Evolutionary conservation across 225 moss, liverwort and hornwort genomes (phyloP).

Genomic region (Ulota crispa): DNA sequence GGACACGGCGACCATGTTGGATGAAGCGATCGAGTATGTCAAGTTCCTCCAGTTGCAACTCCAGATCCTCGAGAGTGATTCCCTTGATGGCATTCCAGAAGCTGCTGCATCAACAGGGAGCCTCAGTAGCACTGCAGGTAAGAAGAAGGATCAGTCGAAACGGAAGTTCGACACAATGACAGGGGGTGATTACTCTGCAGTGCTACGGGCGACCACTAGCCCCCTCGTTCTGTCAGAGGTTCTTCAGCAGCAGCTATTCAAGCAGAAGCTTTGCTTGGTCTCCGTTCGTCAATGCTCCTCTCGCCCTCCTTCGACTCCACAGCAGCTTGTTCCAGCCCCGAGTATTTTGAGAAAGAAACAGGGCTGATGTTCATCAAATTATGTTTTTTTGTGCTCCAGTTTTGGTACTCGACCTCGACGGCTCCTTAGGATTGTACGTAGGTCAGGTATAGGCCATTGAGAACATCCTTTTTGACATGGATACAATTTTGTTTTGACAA

Average conservation of each 20-base stretch:
- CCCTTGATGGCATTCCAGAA: conserved; percentile 33
- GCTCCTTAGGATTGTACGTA: conserved; percentile 2
- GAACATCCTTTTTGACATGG: conserved; percentile 35
- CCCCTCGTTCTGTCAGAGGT: conserved; percentile 80
- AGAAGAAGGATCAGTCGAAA: conserved; percentile 30
- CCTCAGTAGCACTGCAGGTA: background rate
- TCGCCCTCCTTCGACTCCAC: conserved; percentile 12
- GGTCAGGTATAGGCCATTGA: conserved; percentile 30
- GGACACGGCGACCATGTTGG: conserved; percentile 92
- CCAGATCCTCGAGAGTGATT: conserved; percentile 71
- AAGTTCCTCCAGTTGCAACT: conserved; percentile 93
- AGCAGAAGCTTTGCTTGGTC: conserved; percentile 90
- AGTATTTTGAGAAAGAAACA: conserved; percentile 41
- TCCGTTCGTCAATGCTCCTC: conserved; percentile 67
- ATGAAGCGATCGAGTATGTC: conserved; percentile 94
- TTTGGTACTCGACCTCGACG: conserved; percentile 34
- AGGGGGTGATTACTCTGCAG: conserved; percentile 34
- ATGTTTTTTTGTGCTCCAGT: conserved; percentile 34
- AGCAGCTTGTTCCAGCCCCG: conserved; percentile 8
- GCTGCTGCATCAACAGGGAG: background rate
- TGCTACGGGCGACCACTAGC: conserved; percentile 48
- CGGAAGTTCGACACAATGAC: conserved; percentile 30
- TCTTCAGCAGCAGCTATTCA: conserved; percentile 91
- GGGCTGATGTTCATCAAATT: background rate
- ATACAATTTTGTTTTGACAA: conserved; percentile 34